Base-by-base conservation (phyloP, 257 asterid species). In the Solanum arcanum region DNA sequence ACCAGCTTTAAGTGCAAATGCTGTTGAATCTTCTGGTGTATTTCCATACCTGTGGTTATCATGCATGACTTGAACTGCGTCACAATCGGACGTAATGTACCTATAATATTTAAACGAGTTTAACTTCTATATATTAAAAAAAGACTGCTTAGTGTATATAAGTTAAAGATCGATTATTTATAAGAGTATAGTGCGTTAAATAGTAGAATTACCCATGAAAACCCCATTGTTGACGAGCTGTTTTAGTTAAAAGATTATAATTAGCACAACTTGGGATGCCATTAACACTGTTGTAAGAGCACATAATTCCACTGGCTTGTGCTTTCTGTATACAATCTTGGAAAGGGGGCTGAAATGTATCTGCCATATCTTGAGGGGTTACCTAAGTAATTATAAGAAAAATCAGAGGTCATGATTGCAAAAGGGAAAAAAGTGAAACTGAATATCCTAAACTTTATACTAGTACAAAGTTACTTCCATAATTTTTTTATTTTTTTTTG, bases 271-370 rank as follows among this genome's bases (percentile, higher is more conserved):
- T 94, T 60, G 99, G 99, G 13, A 96, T 88, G 1, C 98, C 98
- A 86, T 96, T 95, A 6, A 96, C 96, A 23, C 98, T 88, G 83
- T 96, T 96, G 89, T 95, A 96, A 80, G 99, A 98, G 88, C 99
- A 96, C 99, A 96, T 96, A 60, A 96, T 92, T n/a, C 99, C 98
- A 88, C 98, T 96, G 3, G 99, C 99, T 86, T 84, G 88, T 49
- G 93, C 98, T 84, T 96, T 94, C 86, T 90, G 83, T 56, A 96
- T 88, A 87, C 99, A 95, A 21, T 94, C 93, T 49, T 86, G 87
- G 68, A 96, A 96, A 18, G 99, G 98, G n/a, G 98, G 98, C 86
- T 96, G 97, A 91, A 87, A 96, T 70, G 99, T 93, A 91, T 96
- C 99, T 6, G 95, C 96, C 93, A 96, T 62, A 89, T 96, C 99